Evolutionary conservation across 371 early-diverging fungal species (phyloP).

Genomic region (Circinella umbellata): DNA sequence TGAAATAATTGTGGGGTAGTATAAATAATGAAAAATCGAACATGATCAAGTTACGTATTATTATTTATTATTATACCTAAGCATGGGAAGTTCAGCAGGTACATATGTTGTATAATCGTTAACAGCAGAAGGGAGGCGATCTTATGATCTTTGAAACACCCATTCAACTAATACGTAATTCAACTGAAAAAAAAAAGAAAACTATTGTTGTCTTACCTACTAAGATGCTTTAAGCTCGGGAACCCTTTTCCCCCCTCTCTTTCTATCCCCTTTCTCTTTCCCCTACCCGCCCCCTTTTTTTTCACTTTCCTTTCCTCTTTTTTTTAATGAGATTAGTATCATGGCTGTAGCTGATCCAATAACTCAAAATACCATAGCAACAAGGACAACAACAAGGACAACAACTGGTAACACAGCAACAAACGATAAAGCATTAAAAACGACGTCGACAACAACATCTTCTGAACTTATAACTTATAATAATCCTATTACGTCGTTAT

Average conservation of each 20-base stretch:
- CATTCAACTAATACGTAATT: too few species aligned
- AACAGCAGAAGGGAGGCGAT: too few species aligned
- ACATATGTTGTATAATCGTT: too few species aligned
- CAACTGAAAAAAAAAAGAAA: too few species aligned
- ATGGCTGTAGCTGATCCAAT: not conserved
- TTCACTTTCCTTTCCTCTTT: not conserved
- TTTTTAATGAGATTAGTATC: not conserved
- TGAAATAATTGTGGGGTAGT: too few species aligned
- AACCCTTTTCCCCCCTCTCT: not conserved
- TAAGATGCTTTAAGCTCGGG: not conserved
- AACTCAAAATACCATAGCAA: not conserved
- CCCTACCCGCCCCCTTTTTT: not conserved
- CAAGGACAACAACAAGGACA: not conserved
- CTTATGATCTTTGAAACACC: too few species aligned
- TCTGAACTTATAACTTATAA: not conserved
- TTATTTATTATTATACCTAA: too few species aligned
- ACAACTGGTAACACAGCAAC: not conserved
- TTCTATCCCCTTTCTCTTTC: not conserved
- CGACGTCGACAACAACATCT: not conserved
- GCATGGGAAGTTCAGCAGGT: too few species aligned
- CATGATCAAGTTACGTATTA: too few species aligned
- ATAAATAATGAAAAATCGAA: too few species aligned
- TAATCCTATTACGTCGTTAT: conserved; percentile 2
- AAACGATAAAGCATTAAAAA: not conserved
- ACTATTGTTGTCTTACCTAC: too few species aligned